Base-by-base conservation (phyloP, 1,284 basidiomycete genomes). In the Moniliella sp. region DNA sequence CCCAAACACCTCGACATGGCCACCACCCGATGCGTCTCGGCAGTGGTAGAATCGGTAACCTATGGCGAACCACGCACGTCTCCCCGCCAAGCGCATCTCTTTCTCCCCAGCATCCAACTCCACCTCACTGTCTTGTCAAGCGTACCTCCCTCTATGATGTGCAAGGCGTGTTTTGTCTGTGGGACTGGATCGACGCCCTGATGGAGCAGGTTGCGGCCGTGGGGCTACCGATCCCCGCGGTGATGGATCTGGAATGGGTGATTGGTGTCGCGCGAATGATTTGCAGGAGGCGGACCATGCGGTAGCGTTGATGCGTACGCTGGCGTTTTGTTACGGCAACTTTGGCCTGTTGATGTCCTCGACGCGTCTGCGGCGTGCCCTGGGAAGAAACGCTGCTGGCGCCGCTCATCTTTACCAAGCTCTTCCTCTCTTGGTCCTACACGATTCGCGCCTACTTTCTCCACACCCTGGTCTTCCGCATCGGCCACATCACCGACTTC, bases 361-460 rank as follows among this genome's bases (percentile, higher is more conserved):
- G 4, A 35, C 34, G 16, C 34, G 38, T 21, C 40, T 50, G 18
- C 47, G 51, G 14, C 23, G 30, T 43, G 25, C 52, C 52, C 34
- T 55, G 46, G 36, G 49, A 55, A 26, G 43, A 52, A 32, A 55
- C 50, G 27, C 29, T 55, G 25, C 42, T 55, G 29, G 40, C 52
- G 23, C 41, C 46, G 4, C 29, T 17, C 19, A 37, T 55, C 17
- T 54, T 54, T 36, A 37, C 51, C 23, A 54, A 54, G 42, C 46
- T 54, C 17, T 54, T 54, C 42, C 33, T 54, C 4, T 54, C 51
- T 15, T 54, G 51, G 51, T 54, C 51, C 9, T 52, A 52, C 34
- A 54, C 51, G 19, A 54, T 54, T 19, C 45, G 51, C 5, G 51
- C 51, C 12, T 54, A 54, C 38, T 54, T 50, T 25, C 33, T 54